phyloP scores from a whole-genome alignment of 805 yeast species.

The Metschnikowia reukaufii region DNA sequence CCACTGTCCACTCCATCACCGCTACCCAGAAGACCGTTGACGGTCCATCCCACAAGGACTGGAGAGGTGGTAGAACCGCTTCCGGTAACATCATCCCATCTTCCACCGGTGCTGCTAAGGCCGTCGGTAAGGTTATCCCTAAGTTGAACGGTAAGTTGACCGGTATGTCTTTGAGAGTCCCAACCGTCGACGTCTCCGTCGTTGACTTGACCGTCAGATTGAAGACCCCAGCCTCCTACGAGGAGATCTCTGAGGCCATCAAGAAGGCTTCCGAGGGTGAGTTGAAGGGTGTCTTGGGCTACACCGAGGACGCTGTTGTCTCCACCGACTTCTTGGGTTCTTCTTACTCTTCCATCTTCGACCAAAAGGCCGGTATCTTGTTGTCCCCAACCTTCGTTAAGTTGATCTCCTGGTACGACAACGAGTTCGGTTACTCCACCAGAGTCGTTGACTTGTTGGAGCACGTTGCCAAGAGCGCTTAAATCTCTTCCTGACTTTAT shows the following conservation, averaged over 20 bases:
- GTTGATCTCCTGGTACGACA: constrained; percentile 93
- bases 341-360: constrained; percentile 83
- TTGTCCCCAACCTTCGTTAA: constrained; percentile 87
- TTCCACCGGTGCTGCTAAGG: constrained; percentile 97
- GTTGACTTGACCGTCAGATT: constrained; percentile 89
- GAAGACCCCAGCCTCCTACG: constrained; percentile 74
- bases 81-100: constrained; percentile 94
- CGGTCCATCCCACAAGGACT: constrained; percentile 96
- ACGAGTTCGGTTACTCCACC: constrained; percentile 94
- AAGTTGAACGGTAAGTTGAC: constrained; percentile 89
- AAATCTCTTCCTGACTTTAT: constrained; percentile 7
- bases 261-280: constrained; percentile 76
- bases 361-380: constrained; percentile 87
- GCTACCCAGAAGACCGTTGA: constrained; percentile 96
- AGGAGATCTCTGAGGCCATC: constrained; percentile 74
- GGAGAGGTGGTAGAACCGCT: constrained; percentile 99
- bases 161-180: constrained; percentile 92
- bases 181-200: constrained; percentile 90
- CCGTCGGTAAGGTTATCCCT: constrained; percentile 94
- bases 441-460: constrained; percentile 90
- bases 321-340: constrained; percentile 87
- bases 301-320: constrained; percentile 91
- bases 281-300: constrained; percentile 80
- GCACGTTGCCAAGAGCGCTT: constrained; percentile 60
- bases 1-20: constrained; percentile 94